Base-by-base conservation (phyloP, 2,329 filamentous ascomycete species). In the Gnomoniopsis smithogilvyi region DNA sequence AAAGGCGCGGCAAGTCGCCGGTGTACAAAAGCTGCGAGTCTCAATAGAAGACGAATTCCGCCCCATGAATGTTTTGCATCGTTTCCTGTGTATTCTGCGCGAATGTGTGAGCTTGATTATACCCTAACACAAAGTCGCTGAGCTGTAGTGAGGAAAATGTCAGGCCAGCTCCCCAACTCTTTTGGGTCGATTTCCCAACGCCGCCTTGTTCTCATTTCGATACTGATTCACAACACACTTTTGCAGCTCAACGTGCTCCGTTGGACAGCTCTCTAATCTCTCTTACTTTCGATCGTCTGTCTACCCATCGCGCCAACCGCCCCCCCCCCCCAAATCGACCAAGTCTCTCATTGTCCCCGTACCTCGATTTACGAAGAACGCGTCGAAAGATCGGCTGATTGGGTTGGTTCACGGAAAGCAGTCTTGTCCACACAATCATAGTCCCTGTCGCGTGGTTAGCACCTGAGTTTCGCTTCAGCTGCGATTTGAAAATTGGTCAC, bases 21-120 rank as follows among this genome's bases (percentile, higher is more conserved):
- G 53, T 60, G 50, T 60, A 56, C 60, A 62, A 57, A 60, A 62
- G 46, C 50, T 57, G 60, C 56, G 54, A 48, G 51, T 54, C 50
- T 57, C 57, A 57, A 62, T 62, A 60, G 57, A 60, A 54, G 53
- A 54, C 51, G 21, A 24, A 33, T 43, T 57, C 54, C 43, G 47
- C 19, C 48, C 51, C 24, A 51, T 54, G 36, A 36, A 56, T 14
- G 17, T n/a, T 19, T 33, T 33, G 24, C 12, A 2, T 19, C 21
- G 19, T 26, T 33, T 19, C n/a, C 34, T n/a, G 3, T n/a, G 41
- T 45, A 8, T 19, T 47, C 11, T 47, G 6, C 11, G 45, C 24
- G 45, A 47, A 12, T 19, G n/a, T 46, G 45, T 45, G 41, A 45
- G 10, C 17, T n/a, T 17, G 19, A 6, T 15, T 15, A n/a, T n/a